phyloP scores from a whole-genome alignment of 78 protist genomes.

The Dictyostelium purpureum region DNA sequence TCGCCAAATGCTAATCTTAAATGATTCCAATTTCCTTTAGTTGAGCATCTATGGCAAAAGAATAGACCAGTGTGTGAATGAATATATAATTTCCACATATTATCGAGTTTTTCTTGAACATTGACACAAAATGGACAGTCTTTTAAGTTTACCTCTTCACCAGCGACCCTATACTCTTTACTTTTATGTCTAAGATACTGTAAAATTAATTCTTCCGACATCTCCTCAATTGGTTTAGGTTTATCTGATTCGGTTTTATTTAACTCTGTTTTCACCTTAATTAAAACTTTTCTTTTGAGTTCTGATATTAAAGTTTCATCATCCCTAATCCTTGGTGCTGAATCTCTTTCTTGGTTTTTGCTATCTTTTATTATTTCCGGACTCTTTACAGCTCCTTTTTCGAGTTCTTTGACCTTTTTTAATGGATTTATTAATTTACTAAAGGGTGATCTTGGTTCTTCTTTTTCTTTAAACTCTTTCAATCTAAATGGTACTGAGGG shows the following conservation, averaged over 20 bases:
- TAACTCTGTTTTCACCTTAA: not conserved
- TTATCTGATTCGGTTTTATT: constrained; percentile 47
- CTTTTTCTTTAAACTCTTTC: too few species aligned
- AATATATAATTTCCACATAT: constrained; percentile 82
- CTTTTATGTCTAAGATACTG: constrained; percentile 43
- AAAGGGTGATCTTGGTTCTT: too few species aligned
- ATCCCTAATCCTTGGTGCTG: not conserved
- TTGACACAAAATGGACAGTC: constrained; percentile 80
- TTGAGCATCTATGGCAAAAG: constrained; percentile 78
- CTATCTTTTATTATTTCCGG: not conserved
- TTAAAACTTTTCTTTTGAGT: not conserved
- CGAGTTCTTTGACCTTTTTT: not conserved
- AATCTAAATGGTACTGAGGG: too few species aligned
- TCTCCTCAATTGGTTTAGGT: too few species aligned
- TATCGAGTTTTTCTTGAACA: constrained; percentile 70
- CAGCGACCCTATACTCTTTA: not conserved
- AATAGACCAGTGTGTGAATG: constrained; percentile 46
- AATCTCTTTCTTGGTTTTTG: too few species aligned
- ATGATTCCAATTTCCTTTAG: constrained; percentile 83
- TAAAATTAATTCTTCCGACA: constrained; percentile 21
- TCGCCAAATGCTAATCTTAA: constrained; percentile 74
- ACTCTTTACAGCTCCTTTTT: not conserved
- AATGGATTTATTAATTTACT: too few species aligned
- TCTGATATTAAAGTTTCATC: not conserved
- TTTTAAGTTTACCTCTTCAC: constrained; percentile 35